phyloP scores from a whole-genome alignment of 768 basidiomycete species.

The Gautieria morchelliformis region DNA sequence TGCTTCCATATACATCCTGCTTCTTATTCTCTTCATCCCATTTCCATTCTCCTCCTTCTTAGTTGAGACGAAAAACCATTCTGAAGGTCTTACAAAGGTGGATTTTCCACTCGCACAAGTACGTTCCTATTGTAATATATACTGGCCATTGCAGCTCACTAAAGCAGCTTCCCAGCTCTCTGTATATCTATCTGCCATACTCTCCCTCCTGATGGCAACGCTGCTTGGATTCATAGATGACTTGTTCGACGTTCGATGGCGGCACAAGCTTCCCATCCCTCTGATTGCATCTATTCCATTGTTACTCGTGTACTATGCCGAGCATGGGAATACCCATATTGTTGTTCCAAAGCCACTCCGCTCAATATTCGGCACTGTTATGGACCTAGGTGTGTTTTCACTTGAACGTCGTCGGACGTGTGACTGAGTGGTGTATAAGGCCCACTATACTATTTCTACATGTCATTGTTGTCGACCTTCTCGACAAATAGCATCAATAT shows the following conservation, averaged over 20 bases:
- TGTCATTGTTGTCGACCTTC: slow-evolving; percentile 92
- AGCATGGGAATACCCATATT: slow-evolving; percentile 85
- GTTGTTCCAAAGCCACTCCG: slow-evolving; percentile 84
- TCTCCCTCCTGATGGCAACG: slow-evolving; percentile 89
- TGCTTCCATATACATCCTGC: slow-evolving; percentile 78
- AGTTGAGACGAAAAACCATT: slow-evolving; percentile 26
- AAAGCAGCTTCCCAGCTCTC: slow-evolving; percentile 47
- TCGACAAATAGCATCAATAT: slow-evolving; percentile 98
- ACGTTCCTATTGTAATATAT: not conserved
- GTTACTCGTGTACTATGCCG: slow-evolving; percentile 93
- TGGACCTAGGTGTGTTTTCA: slow-evolving; percentile 70
- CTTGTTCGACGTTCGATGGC: slow-evolving; percentile 96
- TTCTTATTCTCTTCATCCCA: slow-evolving; percentile 87
- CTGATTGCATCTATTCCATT: slow-evolving; percentile 92
- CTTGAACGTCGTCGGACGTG: not conserved
- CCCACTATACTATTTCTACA: slow-evolving; percentile 92
- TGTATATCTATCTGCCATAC: slow-evolving; percentile 83
- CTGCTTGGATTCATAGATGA: slow-evolving; percentile 95
- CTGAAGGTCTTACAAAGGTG: slow-evolving; percentile 53
- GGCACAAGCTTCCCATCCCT: slow-evolving; percentile 95
- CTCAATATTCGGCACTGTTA: slow-evolving; percentile 57
- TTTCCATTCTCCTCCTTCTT: slow-evolving; percentile 83
- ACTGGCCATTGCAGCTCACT: not conserved
- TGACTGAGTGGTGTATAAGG: slow-evolving; percentile 35
- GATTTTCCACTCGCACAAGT: slow-evolving; percentile 70